Conservation (phyloP, 2,329 filamentous ascomycete genomes). For the Teratosphaeria viscida region DNA sequence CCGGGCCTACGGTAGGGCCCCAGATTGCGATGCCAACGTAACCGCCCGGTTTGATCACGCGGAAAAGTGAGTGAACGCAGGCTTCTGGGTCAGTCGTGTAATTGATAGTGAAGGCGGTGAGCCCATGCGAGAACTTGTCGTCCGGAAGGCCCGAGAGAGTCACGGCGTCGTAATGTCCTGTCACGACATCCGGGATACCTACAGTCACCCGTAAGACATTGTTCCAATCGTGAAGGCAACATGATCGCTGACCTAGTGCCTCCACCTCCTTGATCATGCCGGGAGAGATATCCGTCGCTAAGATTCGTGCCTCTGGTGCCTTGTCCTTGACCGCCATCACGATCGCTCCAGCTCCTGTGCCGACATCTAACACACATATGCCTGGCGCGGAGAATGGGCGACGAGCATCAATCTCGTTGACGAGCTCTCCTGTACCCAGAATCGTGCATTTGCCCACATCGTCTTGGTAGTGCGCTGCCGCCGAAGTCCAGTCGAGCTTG, state of each 20-base stretch:
- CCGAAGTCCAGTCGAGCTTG: not conserved
- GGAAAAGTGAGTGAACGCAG: not conserved
- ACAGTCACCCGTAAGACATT: not conserved
- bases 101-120: not conserved
- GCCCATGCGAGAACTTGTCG: not conserved
- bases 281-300: not conserved
- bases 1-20: not conserved
- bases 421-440: not conserved
- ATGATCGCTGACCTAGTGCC: not conserved
- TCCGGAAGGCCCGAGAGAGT: not conserved
- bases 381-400: not conserved
- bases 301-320: not conserved
- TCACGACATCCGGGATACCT: not conserved
- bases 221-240: not conserved
- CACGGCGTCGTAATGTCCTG: not conserved
- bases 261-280: slow-evolving; percentile 1
- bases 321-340: not conserved
- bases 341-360: not conserved
- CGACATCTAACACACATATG: not conserved
- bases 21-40: not conserved
- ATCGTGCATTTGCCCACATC: not conserved
- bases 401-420: not conserved
- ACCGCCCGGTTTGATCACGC: not conserved
- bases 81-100: not conserved
- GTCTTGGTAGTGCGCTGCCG: not conserved